These are phyloP conservation scores for Fusarium humuli DNA, from an alignment of 2,329 filamentous ascomycete species.

Conservation along the genomic window DNA sequence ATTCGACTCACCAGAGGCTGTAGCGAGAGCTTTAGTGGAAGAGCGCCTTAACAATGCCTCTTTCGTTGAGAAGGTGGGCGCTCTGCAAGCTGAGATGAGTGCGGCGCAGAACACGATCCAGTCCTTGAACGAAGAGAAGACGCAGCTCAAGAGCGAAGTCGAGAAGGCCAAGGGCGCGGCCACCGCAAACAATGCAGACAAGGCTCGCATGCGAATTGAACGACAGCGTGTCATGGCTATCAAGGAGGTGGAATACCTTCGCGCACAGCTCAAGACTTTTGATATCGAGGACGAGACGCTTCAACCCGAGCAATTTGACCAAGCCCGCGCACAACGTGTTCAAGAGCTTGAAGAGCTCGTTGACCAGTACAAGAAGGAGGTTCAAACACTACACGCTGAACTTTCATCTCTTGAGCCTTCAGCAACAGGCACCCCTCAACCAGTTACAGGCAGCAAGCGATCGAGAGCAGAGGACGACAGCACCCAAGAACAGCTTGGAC, in stretches of 20 bases:
- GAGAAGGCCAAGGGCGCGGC: conserved; percentile 72
- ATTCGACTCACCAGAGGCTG: conserved; percentile 87
- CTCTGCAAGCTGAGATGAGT: conserved; percentile 79
- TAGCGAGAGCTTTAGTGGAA: conserved; percentile 85
- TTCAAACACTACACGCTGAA: conserved; percentile 79
- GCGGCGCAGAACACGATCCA: conserved; percentile 83
- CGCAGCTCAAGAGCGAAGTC: conserved; percentile 72
- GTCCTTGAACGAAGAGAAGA: conserved; percentile 76
- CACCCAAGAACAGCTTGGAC: conserved; percentile 78
- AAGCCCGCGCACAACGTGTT: conserved; percentile 78
- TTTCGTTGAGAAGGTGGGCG: conserved; percentile 83
- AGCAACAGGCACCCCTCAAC: conserved; percentile 51
- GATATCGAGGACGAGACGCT: conserved; percentile 90
- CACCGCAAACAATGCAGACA: conserved; percentile 66
- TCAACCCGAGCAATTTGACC: conserved; percentile 82
- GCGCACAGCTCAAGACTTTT: conserved; percentile 89
- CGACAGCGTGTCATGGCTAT: conserved; percentile 85
- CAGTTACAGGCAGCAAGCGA: conserved; percentile 70
- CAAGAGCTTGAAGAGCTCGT: conserved; percentile 86
- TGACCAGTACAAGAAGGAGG: conserved; percentile 85
- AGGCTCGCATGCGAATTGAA: conserved; percentile 80
- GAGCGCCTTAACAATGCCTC: conserved; percentile 84
- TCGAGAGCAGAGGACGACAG: conserved; percentile 70
- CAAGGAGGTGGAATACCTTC: conserved; percentile 94
- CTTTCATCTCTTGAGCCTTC: conserved; percentile 72